phyloP scores from a whole-genome alignment of 2,329 filamentous ascomycete genomes.

The Fusarium pseudoanthophilum region DNA sequence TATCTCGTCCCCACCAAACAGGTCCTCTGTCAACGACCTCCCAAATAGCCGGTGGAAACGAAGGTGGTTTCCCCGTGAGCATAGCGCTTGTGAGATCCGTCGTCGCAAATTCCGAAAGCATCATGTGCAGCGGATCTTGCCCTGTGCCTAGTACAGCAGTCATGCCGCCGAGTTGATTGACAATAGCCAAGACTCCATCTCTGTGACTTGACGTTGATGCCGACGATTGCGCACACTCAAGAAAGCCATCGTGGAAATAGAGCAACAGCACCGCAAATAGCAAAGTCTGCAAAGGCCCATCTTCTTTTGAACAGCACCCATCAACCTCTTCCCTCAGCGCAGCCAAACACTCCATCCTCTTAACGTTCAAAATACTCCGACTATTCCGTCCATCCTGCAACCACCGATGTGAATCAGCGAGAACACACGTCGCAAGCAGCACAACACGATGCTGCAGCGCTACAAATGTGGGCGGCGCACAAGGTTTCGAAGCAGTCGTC shows the following conservation, averaged over 20 bases:
- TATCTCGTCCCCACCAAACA: constrained; percentile 56
- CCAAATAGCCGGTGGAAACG: constrained; percentile 53
- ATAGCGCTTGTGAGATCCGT: constrained; percentile 56
- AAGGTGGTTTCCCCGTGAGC: constrained; percentile 52
- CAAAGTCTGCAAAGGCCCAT: constrained; percentile 47
- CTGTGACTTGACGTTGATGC: constrained; percentile 51
- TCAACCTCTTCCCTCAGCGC: constrained; percentile 49
- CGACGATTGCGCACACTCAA: constrained; percentile 47
- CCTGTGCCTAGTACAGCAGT: constrained; percentile 36
- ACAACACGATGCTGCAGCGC: constrained; percentile 49
- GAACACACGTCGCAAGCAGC: constrained; percentile 47
- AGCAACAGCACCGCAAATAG: constrained; percentile 56
- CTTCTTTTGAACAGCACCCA: constrained; percentile 46
- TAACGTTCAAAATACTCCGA: constrained; percentile 40
- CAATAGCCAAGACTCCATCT: constrained; percentile 51
- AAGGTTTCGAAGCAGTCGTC: constrained; percentile 45
- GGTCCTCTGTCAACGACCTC: constrained; percentile 52
- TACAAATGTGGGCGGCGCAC: constrained; percentile 45
- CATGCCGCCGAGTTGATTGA: constrained; percentile 48
- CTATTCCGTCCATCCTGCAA: constrained; percentile 47
- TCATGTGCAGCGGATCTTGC: constrained; percentile 49
- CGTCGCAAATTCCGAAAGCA: constrained; percentile 57
- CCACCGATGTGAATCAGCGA: constrained; percentile 48
- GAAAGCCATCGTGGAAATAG: constrained; percentile 55
- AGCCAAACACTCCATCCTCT: constrained; percentile 46